These are phyloP conservation scores for Setaria viridis DNA, from an alignment of 202 grass and related monocot species.

Conservation along the genomic window DNA sequence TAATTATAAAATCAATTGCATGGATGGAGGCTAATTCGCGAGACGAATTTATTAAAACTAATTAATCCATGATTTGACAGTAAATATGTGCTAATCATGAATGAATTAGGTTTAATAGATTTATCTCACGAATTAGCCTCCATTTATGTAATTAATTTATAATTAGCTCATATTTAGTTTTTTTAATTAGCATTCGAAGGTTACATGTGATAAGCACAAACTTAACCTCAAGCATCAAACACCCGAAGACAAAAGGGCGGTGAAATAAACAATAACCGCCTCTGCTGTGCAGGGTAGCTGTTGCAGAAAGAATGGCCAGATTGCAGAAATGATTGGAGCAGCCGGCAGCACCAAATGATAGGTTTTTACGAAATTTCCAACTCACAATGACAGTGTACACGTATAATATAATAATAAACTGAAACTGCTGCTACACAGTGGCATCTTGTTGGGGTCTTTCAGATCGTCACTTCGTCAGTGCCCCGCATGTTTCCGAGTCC, in stretches of 20 bases:
- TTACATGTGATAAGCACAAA: too few species aligned
- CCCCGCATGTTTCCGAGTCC: slow-evolving; percentile 47
- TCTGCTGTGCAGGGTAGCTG: background rate
- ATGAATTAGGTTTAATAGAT: too few species aligned
- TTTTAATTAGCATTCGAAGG: too few species aligned
- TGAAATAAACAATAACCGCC: background rate
- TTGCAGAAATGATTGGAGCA: slow-evolving; percentile 46
- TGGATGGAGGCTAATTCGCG: too few species aligned
- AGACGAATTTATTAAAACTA: too few species aligned
- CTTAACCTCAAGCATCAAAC: background rate
- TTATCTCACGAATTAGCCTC: too few species aligned
- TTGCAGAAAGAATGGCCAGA: slow-evolving; percentile 31
- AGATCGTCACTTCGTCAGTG: slow-evolving; percentile 10
- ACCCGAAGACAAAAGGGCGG: background rate
- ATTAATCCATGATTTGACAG: too few species aligned
- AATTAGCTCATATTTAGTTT: too few species aligned
- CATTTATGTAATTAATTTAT: too few species aligned
- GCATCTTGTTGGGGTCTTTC: background rate
- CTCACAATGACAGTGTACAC: background rate
- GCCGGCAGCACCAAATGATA: slow-evolving; percentile 16
- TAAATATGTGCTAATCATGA: too few species aligned
- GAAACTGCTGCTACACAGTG: background rate
- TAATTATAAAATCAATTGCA: too few species aligned
- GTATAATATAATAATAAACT: background rate
- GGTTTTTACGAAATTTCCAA: slow-evolving; percentile 24